A percentile compares a stretch with the other conserved stretches of the same genome.
Conservation (phyloP, 805 yeast species). For the Metschnikowia reukaufii region DNA sequence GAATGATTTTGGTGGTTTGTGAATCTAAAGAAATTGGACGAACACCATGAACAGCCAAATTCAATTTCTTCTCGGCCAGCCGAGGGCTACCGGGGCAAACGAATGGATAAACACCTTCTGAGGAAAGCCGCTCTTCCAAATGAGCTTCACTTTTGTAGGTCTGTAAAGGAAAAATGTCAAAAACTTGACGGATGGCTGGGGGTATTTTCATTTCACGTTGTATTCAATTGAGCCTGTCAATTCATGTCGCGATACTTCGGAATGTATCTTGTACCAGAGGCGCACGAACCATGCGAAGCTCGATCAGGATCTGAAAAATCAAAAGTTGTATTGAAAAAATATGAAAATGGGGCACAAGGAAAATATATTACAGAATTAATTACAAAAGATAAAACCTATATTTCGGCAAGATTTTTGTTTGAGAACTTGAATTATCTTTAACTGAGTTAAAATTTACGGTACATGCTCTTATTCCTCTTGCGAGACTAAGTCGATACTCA, state of each 20-base stretch:
- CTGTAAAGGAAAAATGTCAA: slow-evolving; percentile 52
- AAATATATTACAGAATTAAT: too few species aligned
- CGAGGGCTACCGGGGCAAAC: background rate
- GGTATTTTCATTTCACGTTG: slow-evolving; percentile 38
- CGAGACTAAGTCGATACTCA: slow-evolving; percentile 47
- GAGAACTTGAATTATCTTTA: background rate
- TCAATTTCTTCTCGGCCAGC: slow-evolving; percentile 29
- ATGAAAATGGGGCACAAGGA: background rate
- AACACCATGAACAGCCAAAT: slow-evolving; percentile 55
- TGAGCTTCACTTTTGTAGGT: slow-evolving; percentile 26
- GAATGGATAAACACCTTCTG: background rate
- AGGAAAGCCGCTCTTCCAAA: background rate
- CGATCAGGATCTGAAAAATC: background rate
- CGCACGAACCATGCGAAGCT: background rate
- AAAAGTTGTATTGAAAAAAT: background rate
- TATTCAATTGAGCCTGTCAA: too few species aligned
- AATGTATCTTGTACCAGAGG: too few species aligned
- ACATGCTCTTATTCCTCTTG: slow-evolving; percentile 34
- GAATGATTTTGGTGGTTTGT: slow-evolving; percentile 29
- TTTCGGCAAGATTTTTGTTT: background rate
- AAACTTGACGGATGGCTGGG: slow-evolving; percentile 41
- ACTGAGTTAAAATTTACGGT: too few species aligned
- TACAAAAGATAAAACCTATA: background rate
- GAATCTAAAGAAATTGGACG: slow-evolving; percentile 21
- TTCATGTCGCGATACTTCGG: too few species aligned